Evolutionary conservation across 306 rosid species (phyloP).

Genomic region (Prunus mongolica): DNA sequence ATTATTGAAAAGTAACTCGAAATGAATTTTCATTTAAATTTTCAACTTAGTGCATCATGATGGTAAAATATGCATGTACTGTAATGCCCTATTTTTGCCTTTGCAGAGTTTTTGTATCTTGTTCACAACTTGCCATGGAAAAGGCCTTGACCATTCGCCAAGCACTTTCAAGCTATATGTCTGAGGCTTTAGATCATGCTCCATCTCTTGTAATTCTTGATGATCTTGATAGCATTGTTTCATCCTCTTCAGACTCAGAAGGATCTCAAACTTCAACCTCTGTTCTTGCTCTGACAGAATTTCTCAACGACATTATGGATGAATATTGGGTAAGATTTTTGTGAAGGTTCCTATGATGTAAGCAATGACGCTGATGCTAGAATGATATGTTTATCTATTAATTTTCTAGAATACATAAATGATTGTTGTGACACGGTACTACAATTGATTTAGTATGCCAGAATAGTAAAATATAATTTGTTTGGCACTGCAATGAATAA

Average conservation of each 20-base stretch:
- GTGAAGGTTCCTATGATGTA: slow-evolving; percentile 7
- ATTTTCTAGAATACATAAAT: background rate
- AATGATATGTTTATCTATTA: background rate
- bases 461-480: background rate
- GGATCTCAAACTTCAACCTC: slow-evolving; percentile 63
- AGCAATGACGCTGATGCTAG: slow-evolving; percentile 1
- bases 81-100: slow-evolving; percentile 4
- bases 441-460: background rate
- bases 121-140: slow-evolving; percentile 79
- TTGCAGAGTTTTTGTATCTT: slow-evolving; percentile 73
- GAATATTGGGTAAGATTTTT: slow-evolving; percentile 70
- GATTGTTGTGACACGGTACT: background rate
- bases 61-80: slow-evolving; percentile 10
- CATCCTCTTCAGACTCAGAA: slow-evolving; percentile 60
- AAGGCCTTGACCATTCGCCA: slow-evolving; percentile 60
- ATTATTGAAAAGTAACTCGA: background rate
- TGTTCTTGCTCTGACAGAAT: slow-evolving; percentile 61
- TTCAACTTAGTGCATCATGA: slow-evolving; percentile 4
- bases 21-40: background rate
- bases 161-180: slow-evolving; percentile 57
- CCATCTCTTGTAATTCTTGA: slow-evolving; percentile 88
- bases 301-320: slow-evolving; percentile 75
- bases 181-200: slow-evolving; percentile 86
- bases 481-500: background rate
- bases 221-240: slow-evolving; percentile 80